phyloP scores from a whole-genome alignment of 768 basidiomycete species.

The Tephrocybe sp. region DNA sequence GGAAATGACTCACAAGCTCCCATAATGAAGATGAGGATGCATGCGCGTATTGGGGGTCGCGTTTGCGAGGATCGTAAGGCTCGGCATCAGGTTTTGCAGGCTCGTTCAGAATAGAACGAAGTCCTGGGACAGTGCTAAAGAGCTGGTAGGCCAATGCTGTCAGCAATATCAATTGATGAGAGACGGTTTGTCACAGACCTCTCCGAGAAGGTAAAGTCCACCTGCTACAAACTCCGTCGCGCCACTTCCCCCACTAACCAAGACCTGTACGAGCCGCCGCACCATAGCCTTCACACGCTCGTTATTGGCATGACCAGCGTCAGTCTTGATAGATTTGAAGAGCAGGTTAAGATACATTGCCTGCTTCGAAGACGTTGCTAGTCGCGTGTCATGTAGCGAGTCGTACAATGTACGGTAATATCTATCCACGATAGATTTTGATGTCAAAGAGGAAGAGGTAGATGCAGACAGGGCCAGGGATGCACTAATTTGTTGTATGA shows the following conservation, averaged over 20 bases:
- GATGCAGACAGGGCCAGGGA: slow-evolving; percentile 43
- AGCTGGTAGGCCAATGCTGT: slow-evolving; percentile 26
- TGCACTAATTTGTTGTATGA: slow-evolving; percentile 80
- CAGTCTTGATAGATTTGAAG: slow-evolving; percentile 83
- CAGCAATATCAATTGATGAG: not conserved
- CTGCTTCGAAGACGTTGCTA: slow-evolving; percentile 85
- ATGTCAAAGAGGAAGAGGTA: slow-evolving; percentile 37
- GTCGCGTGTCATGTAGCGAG: slow-evolving; percentile 80
- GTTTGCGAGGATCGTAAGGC: slow-evolving; percentile 82
- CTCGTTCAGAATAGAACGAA: slow-evolving; percentile 38
- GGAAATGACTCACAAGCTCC: slow-evolving; percentile 68
- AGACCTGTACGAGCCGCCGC: slow-evolving; percentile 77
- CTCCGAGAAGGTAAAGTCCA: slow-evolving; percentile 81
- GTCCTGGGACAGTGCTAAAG: slow-evolving; percentile 39
- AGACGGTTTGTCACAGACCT: slow-evolving; percentile 52
- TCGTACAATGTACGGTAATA: slow-evolving; percentile 86
- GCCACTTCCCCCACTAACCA: slow-evolving; percentile 66
- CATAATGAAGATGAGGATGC: slow-evolving; percentile 80
- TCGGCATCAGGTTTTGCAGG: slow-evolving; percentile 24
- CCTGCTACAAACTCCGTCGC: slow-evolving; percentile 88
- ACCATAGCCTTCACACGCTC: slow-evolving; percentile 79
- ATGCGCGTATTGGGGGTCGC: slow-evolving; percentile 84
- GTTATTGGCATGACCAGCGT: slow-evolving; percentile 43
- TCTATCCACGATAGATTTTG: slow-evolving; percentile 55
- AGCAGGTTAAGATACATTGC: slow-evolving; percentile 95